Conservation (phyloP, 2,329 filamentous ascomycete species). For the Rhynchosporium agropyri region DNA sequence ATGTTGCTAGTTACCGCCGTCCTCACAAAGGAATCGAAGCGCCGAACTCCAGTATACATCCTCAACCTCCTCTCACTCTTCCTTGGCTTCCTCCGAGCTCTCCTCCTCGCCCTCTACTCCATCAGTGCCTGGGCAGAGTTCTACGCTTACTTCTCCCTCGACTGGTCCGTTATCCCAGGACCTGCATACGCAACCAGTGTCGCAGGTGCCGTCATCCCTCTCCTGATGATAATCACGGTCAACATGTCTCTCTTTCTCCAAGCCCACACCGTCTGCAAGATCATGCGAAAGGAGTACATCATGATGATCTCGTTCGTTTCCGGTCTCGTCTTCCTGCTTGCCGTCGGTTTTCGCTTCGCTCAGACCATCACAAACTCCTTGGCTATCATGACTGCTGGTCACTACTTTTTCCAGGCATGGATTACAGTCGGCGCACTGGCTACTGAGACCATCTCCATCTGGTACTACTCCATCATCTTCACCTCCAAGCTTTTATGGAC, state of each 20-base stretch:
- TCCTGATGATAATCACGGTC: constrained; percentile 57
- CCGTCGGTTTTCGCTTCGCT: constrained; percentile 56
- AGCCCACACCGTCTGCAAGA: constrained; percentile 60
- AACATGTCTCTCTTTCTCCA: constrained; percentile 64
- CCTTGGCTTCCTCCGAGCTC: constrained; percentile 54
- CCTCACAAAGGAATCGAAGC: constrained; percentile 61
- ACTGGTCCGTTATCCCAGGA: constrained; percentile 49
- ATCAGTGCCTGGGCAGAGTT: constrained; percentile 53
- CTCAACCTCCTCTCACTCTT: constrained; percentile 60
- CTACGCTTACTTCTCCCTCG: constrained; percentile 52
- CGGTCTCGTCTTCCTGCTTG: constrained; percentile 51
- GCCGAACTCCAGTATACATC: constrained; percentile 59
- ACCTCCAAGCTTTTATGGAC: constrained; percentile 61
- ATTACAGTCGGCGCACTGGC: constrained; percentile 52
- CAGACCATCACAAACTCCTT: constrained; percentile 51
- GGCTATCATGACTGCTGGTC: constrained; percentile 30
- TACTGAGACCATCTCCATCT: constrained; percentile 57
- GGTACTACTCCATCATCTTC: constrained; percentile 65
- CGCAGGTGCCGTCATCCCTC: constrained; percentile 50
- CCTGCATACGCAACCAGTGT: constrained; percentile 51
- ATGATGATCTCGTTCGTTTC: constrained; percentile 51
- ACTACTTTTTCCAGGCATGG: constrained; percentile 43
- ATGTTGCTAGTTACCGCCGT: constrained; percentile 60
- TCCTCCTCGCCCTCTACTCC: constrained; percentile 54
- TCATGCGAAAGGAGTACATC: constrained; percentile 48